Evolutionary conservation across 139 green algal species (phyloP), one percentile per base, ranked within the genome.

Genomic region (Picochlorum sp.): DNA sequence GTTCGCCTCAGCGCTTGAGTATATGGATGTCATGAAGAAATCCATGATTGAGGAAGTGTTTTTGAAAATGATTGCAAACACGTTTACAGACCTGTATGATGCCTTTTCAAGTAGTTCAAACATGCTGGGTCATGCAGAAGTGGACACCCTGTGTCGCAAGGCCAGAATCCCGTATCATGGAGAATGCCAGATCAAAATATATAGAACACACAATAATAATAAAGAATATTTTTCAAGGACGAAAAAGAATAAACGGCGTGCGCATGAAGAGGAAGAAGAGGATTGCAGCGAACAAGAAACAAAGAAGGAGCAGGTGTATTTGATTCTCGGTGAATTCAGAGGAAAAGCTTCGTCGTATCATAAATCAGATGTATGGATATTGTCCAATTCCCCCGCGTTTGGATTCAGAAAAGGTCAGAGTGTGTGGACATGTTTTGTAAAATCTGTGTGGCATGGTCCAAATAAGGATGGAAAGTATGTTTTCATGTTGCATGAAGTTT

Each of bases 361-460:
- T 58, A 81, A 79, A 30, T 67, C 83, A 59, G 81, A 90, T 57
- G 59, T 91, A 11, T 91, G 85, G 85, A 55, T 89, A 18, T 6
- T 92, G 7, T 79, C 80, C 63, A 83, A 45, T 60, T n/a, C 67
- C 15, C 70, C 81, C 13, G 1, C 47, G 0, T 54, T 20, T 54
- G n/a, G 18, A 13, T 54, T 20, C 11, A 21, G 24, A 20, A 24
- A 54, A 1, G 47, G n/a, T 54, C n/a, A 26, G 47, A 26, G 47
- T 54, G 18, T 30, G 16, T 85, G 71, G 71, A 8, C 63, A 6
- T 34, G 56, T 2, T 20, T 83, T n/a, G 71, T 63, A 41, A 51
- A 62, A 49, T 70, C 41, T 61, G 63, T 81, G 32, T 95, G 87
- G 87, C 83, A 91, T 70, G 87, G 82, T 0, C 87, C 87, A 10